These are phyloP conservation scores for Pyrus communis DNA, from an alignment of 306 rosid genomes.

Conservation along the genomic window DNA sequence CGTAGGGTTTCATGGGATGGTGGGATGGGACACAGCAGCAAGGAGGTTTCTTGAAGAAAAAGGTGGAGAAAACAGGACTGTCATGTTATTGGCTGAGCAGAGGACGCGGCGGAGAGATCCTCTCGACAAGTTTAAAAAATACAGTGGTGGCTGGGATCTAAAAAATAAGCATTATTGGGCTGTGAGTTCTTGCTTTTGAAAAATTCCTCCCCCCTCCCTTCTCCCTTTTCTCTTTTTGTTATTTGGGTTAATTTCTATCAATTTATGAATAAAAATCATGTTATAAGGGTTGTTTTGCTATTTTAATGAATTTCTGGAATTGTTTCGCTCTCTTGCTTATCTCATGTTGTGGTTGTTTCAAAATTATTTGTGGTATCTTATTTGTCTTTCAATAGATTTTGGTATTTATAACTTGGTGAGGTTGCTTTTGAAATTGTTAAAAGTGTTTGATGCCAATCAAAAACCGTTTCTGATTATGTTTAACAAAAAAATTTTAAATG, in stretches of 20 bases:
- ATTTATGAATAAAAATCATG: not conserved
- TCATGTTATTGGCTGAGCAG: slow-evolving; percentile 41
- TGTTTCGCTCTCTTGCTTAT: not conserved
- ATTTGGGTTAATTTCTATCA: not conserved
- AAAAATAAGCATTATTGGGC: slow-evolving; percentile 39
- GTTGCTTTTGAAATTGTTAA: not conserved
- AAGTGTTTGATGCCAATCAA: too few species aligned
- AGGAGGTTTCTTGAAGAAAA: not conserved
- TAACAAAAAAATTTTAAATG: too few species aligned
- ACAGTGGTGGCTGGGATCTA: slow-evolving; percentile 82
- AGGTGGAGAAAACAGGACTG: slow-evolving; percentile 24
- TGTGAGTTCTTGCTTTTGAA: slow-evolving; percentile 28
- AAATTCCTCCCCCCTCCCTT: too few species aligned
- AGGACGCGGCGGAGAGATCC: slow-evolving; percentile 56
- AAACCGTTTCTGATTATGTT: too few species aligned
- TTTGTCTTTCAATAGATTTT: too few species aligned
- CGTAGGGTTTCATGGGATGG: not conserved
- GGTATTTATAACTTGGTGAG: not conserved
- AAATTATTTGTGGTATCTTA: too few species aligned
- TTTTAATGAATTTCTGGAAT: not conserved
- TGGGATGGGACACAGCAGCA: slow-evolving; percentile 25
- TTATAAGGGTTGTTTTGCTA: not conserved
- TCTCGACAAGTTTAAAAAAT: slow-evolving; percentile 28
- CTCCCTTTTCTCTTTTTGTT: not conserved
- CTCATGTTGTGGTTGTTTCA: not conserved